Base-by-base conservation (phyloP, 1,284 basidiomycete species). In the Ganoderma leucocontextum region DNA sequence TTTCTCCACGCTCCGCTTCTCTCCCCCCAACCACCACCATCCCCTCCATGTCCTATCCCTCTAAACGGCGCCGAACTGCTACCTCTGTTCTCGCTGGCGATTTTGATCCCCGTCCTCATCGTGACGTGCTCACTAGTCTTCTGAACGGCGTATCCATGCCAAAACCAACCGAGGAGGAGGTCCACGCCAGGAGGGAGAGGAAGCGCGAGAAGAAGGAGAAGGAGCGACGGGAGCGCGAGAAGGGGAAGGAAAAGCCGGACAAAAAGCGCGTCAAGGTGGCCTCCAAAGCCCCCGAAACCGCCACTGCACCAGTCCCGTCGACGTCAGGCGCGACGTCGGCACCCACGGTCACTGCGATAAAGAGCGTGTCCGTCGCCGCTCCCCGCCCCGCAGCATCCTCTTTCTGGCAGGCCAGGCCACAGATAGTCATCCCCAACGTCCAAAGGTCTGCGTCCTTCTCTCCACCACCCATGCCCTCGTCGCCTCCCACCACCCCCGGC, bases 71-170 rank as follows among this genome's bases (percentile, higher is more conserved):
- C 25, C 89, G 92, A 68, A 90, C 86, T 63, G 92, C 92, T 62
- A 94, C 92, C 12, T 77, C 87, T 17, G 89, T 94, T 53, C 86
- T 93, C 78, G 88, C 91, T 0, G 92, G 92, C 74, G 81, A 84
- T 74, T 92, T 91, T 79, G 92, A 94, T 82, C 78, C 83, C 5
- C 85, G 84, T 42, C 89, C 90, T 0, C 75, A 84, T 38, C 86
- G 92, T 77, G 92, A 93, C 80, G 91, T 91, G 69, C 83, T 94
- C 72, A 94, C 92, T 15, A 91, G 89, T 79, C 77, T 93, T 58
- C 81, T 93, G 74, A 93, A 94, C 76, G 91, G 91, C 65, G 89
- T 93, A 52, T 85, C 84, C 0, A 86, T 86, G 8, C 89, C 92
- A 76, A 86, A 86, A 69, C 83, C 80, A 38, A 84, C 89, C 44